A percentile compares a stretch with the other conserved stretches of the same genome.
phyloP scores from a whole-genome alignment of 2,329 filamentous ascomycete species.

The Helicocarpus griseus region DNA sequence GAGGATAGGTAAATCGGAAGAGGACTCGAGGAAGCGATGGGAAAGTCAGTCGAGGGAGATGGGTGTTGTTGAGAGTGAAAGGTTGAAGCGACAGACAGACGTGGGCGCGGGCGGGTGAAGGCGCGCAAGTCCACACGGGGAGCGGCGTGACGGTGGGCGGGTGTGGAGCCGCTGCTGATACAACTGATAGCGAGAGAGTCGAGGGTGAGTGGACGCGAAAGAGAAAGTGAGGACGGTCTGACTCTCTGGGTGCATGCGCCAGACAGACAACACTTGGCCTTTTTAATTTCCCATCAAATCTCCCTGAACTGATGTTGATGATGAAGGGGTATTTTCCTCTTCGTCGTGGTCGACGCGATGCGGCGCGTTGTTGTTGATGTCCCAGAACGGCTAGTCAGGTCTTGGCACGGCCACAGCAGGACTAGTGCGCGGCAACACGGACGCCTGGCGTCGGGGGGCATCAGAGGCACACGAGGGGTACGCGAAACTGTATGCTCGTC shows the following conservation, averaged over 20 bases:
- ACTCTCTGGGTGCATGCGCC: neutral
- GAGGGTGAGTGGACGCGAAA: neutral
- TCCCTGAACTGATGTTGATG: too few relatives aligned
- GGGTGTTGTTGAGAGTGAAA: neutral
- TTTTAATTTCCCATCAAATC: neutral
- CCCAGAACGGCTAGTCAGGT: constrained; percentile 2
- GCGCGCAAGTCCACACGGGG: neutral
- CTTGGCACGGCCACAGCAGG: neutral
- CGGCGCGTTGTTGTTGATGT: constrained; percentile 7
- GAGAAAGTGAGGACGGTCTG: neutral
- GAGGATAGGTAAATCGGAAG: neutral
- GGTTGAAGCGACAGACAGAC: neutral
- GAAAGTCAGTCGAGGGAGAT: neutral
- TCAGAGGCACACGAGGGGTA: neutral
- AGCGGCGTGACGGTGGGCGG: too few relatives aligned
- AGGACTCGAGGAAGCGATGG: neutral
- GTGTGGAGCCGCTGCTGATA: too few relatives aligned
- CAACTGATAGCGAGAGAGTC: too few relatives aligned
- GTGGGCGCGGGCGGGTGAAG: neutral
- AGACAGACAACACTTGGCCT: neutral
- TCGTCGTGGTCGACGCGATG: neutral
- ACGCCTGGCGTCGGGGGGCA: neutral
- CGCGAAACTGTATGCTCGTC: neutral
- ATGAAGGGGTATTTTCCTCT: neutral
- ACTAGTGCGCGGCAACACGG: neutral